phyloP scores from a whole-genome alignment of 2,329 filamentous ascomycete species.

The Ceratocystiopsis brevicomis region DNA sequence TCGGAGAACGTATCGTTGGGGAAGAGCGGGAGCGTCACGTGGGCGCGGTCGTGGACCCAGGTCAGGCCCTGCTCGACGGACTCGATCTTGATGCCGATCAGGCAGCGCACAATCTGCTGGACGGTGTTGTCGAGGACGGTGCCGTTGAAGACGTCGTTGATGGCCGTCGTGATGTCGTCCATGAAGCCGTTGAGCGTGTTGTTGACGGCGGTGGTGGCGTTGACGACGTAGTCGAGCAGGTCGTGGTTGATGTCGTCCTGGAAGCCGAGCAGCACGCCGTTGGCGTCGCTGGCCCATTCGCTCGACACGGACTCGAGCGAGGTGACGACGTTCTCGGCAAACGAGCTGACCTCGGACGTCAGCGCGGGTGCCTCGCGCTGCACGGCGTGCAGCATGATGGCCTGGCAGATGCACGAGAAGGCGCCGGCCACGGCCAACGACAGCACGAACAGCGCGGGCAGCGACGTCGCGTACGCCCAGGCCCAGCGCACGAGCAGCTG shows the following conservation, averaged over 20 bases:
- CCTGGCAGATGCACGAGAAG: conserved; percentile 68
- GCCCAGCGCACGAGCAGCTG: conserved; percentile 66
- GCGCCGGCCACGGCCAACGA: conserved; percentile 67
- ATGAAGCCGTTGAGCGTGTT: conserved; percentile 70
- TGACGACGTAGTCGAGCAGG: conserved; percentile 72
- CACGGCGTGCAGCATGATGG: conserved; percentile 53
- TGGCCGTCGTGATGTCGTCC: conserved; percentile 50
- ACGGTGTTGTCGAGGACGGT: conserved; percentile 67
- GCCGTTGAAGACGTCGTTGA: conserved; percentile 63
- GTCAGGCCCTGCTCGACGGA: conserved; percentile 75
- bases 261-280: conserved; percentile 38
- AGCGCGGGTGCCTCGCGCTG: conserved; percentile 60
- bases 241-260: conserved; percentile 60
- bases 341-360: conserved; percentile 54
- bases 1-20: conserved; percentile 66
- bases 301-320: conserved; percentile 54
- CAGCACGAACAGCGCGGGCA: conserved; percentile 70
- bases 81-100: conserved; percentile 75
- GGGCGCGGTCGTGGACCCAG: conserved; percentile 77
- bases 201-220: conserved; percentile 66
- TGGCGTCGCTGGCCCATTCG: conserved; percentile 60
- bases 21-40: conserved; percentile 63
- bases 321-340: conserved; percentile 59
- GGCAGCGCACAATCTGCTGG: conserved; percentile 61
- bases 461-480: conserved; percentile 70